phyloP scores from a whole-genome alignment of 2,329 filamentous ascomycete species.

The Zasmidium angulare region DNA sequence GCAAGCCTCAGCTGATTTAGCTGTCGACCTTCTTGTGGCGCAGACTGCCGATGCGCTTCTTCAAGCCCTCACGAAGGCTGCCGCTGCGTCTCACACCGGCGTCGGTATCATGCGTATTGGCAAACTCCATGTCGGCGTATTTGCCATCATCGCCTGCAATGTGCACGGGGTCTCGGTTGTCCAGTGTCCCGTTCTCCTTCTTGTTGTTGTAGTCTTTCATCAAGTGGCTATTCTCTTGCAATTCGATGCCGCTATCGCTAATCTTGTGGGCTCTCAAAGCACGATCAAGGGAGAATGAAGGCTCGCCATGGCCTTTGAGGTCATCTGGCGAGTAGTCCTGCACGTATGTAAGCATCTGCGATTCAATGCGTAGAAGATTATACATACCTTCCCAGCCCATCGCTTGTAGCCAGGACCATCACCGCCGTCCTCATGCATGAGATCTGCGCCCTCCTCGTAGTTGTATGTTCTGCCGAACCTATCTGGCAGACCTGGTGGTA shows the following conservation, averaged over 20 bases:
- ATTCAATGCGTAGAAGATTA: neutral
- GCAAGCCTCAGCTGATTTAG: neutral
- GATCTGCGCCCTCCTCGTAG: conserved; percentile 82
- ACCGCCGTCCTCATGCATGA: conserved; percentile 72
- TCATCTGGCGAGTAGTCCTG: conserved; percentile 70
- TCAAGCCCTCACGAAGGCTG: conserved; percentile 40
- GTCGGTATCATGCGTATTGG: conserved; percentile 27
- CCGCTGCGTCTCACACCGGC: conserved; percentile 33
- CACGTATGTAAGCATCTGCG: conserved; percentile 1
- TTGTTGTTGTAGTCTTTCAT: conserved; percentile 38
- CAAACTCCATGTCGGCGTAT: conserved; percentile 34
- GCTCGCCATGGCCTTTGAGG: conserved; percentile 80
- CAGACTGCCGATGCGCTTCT: conserved; percentile 50
- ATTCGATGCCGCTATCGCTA: conserved; percentile 43
- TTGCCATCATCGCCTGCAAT: conserved; percentile 34
- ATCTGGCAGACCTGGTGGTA: conserved; percentile 73
- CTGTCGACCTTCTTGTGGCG: conserved; percentile 35
- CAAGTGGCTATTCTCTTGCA: conserved; percentile 42
- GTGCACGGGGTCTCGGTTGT: conserved; percentile 33
- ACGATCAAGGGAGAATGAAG: conserved; percentile 69
- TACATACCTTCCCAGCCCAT: conserved; percentile 69
- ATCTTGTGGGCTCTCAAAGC: conserved; percentile 62
- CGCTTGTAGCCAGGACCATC: conserved; percentile 74
- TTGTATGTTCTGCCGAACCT: conserved; percentile 67
- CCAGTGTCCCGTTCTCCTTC: conserved; percentile 28